Percentiles rank a stretch among this genome's conserved stretches.
phyloP scores from a whole-genome alignment of 1,139 yeast genomes.

The Kazachstania sp. region DNA sequence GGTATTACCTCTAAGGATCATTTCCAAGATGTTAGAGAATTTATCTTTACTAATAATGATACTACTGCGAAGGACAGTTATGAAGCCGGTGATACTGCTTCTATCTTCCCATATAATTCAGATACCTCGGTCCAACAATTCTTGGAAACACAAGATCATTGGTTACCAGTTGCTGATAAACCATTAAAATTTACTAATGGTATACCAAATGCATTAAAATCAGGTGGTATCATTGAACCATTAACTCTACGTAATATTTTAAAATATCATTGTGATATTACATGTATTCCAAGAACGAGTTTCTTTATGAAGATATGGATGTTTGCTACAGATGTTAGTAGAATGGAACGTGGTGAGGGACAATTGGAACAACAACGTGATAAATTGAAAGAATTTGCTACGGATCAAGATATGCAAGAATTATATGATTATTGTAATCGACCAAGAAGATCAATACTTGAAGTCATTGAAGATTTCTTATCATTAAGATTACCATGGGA shows the following conservation, averaged over 20 bases:
- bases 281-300: slow-evolving; percentile 74
- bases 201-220: slow-evolving; percentile 30
- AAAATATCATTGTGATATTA: slow-evolving; percentile 72
- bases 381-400: slow-evolving; percentile 65
- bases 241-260: slow-evolving; percentile 64
- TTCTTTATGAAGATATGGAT: slow-evolving; percentile 66
- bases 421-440: slow-evolving; percentile 82
- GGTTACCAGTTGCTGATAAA: slow-evolving; percentile 61
- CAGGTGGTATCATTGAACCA: slow-evolving; percentile 53
- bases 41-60: slow-evolving; percentile 35
- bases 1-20: slow-evolving; percentile 64
- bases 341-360: slow-evolving; percentile 24
- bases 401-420: slow-evolving; percentile 64
- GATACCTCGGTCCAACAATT: slow-evolving; percentile 55
- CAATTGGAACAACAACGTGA: slow-evolving; percentile 54
- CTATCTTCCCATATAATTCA: slow-evolving; percentile 68
- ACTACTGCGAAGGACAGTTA: slow-evolving; percentile 34
- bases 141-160: slow-evolving; percentile 55
- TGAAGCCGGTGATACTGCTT: slow-evolving; percentile 73
- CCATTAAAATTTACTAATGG: slow-evolving; percentile 23
- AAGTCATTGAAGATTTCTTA: slow-evolving; percentile 72
- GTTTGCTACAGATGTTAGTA: slow-evolving; percentile 47
- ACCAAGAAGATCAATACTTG: slow-evolving; percentile 81
- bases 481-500: slow-evolving; percentile 65
- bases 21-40: slow-evolving; percentile 81